Base-by-base conservation (phyloP, 768 basidiomycete genomes). In the Boletus speciosus region DNA sequence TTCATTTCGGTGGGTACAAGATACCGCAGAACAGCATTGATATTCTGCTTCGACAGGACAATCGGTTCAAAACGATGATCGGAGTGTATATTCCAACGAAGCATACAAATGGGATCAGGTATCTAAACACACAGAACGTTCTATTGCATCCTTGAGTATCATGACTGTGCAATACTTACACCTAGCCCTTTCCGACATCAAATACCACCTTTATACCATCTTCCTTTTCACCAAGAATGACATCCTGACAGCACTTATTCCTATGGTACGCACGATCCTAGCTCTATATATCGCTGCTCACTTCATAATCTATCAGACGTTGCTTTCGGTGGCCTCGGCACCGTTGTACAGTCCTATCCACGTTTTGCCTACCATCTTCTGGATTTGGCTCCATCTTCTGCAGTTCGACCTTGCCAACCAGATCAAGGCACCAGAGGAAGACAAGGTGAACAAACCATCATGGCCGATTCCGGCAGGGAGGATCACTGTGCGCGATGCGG, bases 191-290 rank as follows among this genome's bases (percentile, higher is more conserved):
- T 52, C 55, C 31, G 53, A 68, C 4, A 51, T 68, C 23, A 32
- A n/a, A 47, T 62, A 62, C 39, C 54, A 67, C 41, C 52, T 69
- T 32, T 64, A 67, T 41, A 71, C 66, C 25, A 35, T 71, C 29
- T 74, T 71, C 49, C 71, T 77, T 35, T 79, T 80, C 66, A 76
- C 71, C 21, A 72, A 74, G 58, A 74, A 77, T 15, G 80, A 81
- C 57, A 69, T 78, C 56, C 69, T 75, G 51, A 79, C 78, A 0
- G 76, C 73, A 3, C 49, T 81, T 4, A 62, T 81, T 35, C 80
- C 80, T 2, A 73, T 79, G 52, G 80, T 80, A 54, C 55, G 77
- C 61, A 34, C 10, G 2, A 3, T 6, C 0, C 15, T 25, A 2
- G n/a, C 12, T 42, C 6, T 0, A 0, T n/a, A 16, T 1, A 15